Conservation (phyloP, 2,329 filamentous ascomycete genomes). For the Seiridium unicorne region DNA sequence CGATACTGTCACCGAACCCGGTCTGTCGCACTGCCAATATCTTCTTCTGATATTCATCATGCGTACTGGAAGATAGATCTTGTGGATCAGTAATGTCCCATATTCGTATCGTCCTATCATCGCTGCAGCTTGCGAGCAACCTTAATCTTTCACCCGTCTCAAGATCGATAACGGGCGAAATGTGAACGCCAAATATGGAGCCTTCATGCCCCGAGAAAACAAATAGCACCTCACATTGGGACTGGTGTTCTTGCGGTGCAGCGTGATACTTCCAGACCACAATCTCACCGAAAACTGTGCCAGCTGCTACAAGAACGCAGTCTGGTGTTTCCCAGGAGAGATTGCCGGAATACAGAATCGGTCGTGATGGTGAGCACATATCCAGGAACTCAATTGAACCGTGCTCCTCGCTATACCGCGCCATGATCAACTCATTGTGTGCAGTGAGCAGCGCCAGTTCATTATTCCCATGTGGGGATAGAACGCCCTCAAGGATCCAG, state of each 20-base stretch:
- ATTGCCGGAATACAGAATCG: constrained; percentile 84
- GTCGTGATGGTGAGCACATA: constrained; percentile 66
- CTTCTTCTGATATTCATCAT: constrained; percentile 19
- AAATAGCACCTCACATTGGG: constrained; percentile 43
- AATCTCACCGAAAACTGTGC: constrained; percentile 93
- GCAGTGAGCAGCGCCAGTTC: constrained; percentile 71
- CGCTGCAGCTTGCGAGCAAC: constrained; percentile 88
- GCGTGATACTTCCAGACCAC: constrained; percentile 75
- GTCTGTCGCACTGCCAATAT: constrained; percentile 51
- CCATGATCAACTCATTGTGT: constrained; percentile 74
- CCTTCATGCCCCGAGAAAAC: constrained; percentile 76
- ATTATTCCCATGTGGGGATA: constrained; percentile 42
- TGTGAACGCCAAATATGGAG: constrained; percentile 85
- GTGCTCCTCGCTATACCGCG: constrained; percentile 16
- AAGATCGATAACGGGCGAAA: constrained; percentile 57
- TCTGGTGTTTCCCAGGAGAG: constrained; percentile 59
- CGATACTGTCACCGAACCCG: constrained; percentile 54
- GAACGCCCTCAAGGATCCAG: constrained; percentile 72
- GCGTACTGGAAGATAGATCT: constrained; percentile 25
- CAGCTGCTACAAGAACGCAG: constrained; percentile 74
- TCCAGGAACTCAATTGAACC: constrained; percentile 41
- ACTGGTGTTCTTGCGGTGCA: constrained; percentile 1
- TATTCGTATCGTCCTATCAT: constrained; percentile 84
- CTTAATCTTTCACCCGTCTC: constrained; percentile 42
- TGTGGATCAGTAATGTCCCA: constrained; percentile 74